A percentile compares a stretch with the other conserved stretches of the same genome.
Conservation (phyloP, 306 rosid species). For the Sphenostylis stenocarpa region DNA sequence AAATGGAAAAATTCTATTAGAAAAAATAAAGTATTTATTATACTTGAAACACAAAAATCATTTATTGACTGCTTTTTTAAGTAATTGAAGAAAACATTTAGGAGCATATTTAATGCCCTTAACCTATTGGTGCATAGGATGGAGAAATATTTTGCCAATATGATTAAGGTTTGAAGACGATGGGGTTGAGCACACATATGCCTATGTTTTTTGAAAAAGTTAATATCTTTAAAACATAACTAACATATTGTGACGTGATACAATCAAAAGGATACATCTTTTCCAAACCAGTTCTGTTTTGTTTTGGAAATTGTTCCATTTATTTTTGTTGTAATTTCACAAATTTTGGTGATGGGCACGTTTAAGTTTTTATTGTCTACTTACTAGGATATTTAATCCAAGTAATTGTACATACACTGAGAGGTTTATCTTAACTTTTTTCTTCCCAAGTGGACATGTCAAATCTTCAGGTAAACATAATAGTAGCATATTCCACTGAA, state of each 20-base stretch:
- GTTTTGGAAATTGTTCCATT: not conserved
- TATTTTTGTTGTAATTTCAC: not conserved
- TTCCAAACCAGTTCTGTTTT: not conserved
- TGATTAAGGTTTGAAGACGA: constrained; percentile 4
- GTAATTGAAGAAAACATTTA: not conserved
- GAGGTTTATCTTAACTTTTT: not conserved
- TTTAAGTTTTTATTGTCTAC: not conserved
- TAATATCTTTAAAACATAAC: not conserved
- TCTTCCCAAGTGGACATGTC: not conserved
- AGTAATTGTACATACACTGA: not conserved
- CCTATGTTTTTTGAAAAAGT: not conserved
- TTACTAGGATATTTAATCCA: not conserved
- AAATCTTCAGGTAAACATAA: not conserved
- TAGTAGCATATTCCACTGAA: not conserved
- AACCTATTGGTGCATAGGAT: not conserved
- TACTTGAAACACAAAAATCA: not conserved
- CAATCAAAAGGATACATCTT: not conserved
- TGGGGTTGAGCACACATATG: not conserved
- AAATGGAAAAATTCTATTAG: not conserved
- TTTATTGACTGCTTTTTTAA: not conserved
- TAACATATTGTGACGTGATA: not conserved
- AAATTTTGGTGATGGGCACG: not conserved
- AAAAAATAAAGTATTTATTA: not conserved
- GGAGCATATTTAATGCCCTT: not conserved
- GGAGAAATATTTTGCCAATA: not conserved